Conservation (phyloP, 495 filamentous ascomycete genomes). For the Barbatosphaeria neglecta region DNA sequence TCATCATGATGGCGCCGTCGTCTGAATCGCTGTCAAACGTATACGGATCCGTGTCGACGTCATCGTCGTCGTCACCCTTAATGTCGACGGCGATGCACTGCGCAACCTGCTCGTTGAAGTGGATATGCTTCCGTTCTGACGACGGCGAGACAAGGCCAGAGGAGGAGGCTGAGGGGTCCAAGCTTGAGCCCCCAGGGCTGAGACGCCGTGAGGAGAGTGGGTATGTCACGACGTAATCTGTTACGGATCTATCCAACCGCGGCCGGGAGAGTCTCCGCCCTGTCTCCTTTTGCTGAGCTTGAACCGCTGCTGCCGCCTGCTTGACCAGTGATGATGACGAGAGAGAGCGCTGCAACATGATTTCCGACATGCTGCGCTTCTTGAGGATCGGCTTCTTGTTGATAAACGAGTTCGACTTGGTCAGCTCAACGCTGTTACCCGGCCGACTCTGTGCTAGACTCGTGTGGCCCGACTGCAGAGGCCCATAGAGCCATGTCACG, state of each 20-base stretch:
- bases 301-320: constrained; percentile 83
- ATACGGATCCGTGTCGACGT: constrained; percentile 29
- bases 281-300: constrained; percentile 68
- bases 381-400: constrained; percentile 90
- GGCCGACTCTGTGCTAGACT: constrained; percentile 34
- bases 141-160: constrained; percentile 58
- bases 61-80: constrained; percentile 58
- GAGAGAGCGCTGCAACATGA: constrained; percentile 84
- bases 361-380: constrained; percentile 89
- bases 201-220: constrained; percentile 43
- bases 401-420: constrained; percentile 70
- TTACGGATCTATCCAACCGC: constrained; percentile 43
- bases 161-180: constrained; percentile 45
- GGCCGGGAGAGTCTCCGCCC: constrained; percentile 29
- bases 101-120: constrained; percentile 91
- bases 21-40: constrained; percentile 55
- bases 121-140: constrained; percentile 68
- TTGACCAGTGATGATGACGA: constrained; percentile 86
- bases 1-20: constrained; percentile 82
- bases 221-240: constrained; percentile 54
- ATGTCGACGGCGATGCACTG: constrained; percentile 91
- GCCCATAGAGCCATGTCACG: constrained; percentile 96
- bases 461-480: constrained; percentile 58
- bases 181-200: constrained; percentile 45
- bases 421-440: constrained; percentile 41